Percentiles rank a stretch among this genome's conserved stretches.
These are phyloP conservation scores for Salvia sclarea DNA, from an alignment of 305 asterid genomes.

Conservation along the genomic window DNA sequence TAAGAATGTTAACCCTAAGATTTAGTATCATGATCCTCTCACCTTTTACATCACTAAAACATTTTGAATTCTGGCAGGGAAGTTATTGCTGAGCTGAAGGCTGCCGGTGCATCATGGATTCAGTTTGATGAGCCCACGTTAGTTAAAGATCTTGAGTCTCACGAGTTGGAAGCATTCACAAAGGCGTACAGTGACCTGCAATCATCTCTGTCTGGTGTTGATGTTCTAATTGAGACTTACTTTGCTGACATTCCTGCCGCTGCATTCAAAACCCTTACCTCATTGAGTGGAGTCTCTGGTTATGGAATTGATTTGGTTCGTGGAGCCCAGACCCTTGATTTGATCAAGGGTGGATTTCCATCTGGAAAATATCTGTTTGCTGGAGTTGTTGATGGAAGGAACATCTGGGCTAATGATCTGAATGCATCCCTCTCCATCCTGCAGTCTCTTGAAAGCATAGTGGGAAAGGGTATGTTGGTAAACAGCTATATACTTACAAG, in stretches of 20 bases:
- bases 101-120: conserved; percentile 91
- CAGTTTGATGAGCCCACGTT: conserved; percentile 95
- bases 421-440: conserved; percentile 61
- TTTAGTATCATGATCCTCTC: neutral
- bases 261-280: conserved; percentile 33
- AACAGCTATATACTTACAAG: neutral
- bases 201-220: conserved; percentile 67
- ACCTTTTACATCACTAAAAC: neutral
- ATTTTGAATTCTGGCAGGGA: conserved; percentile 55
- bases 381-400: conserved; percentile 96
- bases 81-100: conserved; percentile 86
- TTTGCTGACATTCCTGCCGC: conserved; percentile 12
- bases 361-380: conserved; percentile 86
- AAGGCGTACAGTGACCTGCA: conserved; percentile 78
- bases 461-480: conserved; percentile 69
- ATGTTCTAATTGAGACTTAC: conserved; percentile 48
- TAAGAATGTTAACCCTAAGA: conserved; percentile 27
- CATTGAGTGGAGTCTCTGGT: conserved; percentile 66
- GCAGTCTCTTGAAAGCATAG: conserved; percentile 71
- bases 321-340: conserved; percentile 72
- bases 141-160: conserved; percentile 81
- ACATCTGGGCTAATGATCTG: conserved; percentile 96
- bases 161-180: conserved; percentile 80
- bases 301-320: conserved; percentile 92
- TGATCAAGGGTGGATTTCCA: conserved; percentile 79